These are phyloP conservation scores for Citrus maxima DNA, from an alignment of 345 rosid genomes.

Conservation along the genomic window DNA sequence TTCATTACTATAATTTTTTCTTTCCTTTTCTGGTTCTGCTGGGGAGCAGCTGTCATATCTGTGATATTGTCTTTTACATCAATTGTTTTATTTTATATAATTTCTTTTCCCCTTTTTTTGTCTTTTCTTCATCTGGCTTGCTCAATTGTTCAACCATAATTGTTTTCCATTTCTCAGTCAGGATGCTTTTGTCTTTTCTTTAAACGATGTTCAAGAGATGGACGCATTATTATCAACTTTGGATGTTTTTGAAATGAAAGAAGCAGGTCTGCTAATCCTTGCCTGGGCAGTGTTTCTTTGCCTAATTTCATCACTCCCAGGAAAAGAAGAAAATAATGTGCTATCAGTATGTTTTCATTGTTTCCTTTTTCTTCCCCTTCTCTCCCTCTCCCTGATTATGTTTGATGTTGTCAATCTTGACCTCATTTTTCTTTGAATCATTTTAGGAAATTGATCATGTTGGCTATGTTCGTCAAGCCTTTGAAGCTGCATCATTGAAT, in stretches of 20 bases:
- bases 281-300: conserved; percentile 95
- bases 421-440: conserved; percentile 7
- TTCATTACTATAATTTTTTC: background rate
- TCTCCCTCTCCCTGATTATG: conserved; percentile 8
- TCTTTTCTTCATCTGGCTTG: conserved; percentile 6
- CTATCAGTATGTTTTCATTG: conserved; percentile 49
- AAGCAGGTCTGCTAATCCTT: conserved; percentile 71
- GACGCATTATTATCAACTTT: conserved; percentile 77
- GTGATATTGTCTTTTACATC: background rate
- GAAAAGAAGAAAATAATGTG: conserved; percentile 54
- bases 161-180: conserved; percentile 47
- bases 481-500: conserved; percentile 72
- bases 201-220: conserved; percentile 79
- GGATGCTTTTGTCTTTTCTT: conserved; percentile 53
- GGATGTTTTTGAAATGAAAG: conserved; percentile 56
- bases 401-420: conserved; percentile 3
- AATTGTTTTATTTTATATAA: background rate
- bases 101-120: conserved; percentile 4
- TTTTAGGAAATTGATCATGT: conserved; percentile 82
- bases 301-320: conserved; percentile 77
- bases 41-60: background rate
- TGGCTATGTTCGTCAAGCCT: conserved; percentile 83
- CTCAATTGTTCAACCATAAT: conserved; percentile 11
- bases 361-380: background rate
- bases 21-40: background rate